Conservation (phyloP, 345 rosid species). For the Eucalyptus pauciflora region DNA sequence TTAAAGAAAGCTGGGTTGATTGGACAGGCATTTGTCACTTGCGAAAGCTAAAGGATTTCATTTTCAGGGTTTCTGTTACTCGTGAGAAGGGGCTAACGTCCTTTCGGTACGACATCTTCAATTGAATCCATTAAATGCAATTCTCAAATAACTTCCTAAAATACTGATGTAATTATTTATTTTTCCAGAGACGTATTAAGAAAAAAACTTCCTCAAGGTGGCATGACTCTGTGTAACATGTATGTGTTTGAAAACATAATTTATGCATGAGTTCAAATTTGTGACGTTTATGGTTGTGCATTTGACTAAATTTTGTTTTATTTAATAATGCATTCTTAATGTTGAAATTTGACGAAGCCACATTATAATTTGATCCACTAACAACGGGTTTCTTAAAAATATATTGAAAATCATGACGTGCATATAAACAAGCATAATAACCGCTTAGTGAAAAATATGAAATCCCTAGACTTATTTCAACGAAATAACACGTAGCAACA, state of each 20-base stretch:
- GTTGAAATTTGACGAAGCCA: background rate
- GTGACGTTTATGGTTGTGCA: background rate
- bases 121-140: too few relatives aligned
- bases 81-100: too few relatives aligned
- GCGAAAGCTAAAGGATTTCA: background rate
- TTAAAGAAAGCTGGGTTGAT: too few relatives aligned
- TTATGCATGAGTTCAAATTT: background rate
- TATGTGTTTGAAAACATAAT: background rate
- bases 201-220: too few relatives aligned
- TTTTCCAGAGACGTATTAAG: background rate
- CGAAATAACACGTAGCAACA: background rate
- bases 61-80: background rate
- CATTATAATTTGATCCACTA: background rate
- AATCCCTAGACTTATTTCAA: background rate
- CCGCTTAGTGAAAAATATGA: background rate
- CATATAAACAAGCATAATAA: background rate
- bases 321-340: background rate
- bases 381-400: too few relatives aligned
- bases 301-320: background rate
- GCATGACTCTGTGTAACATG: too few relatives aligned
- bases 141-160: background rate
- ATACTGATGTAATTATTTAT: background rate
- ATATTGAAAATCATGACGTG: background rate
- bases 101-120: too few relatives aligned
- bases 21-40: too few relatives aligned